Conservation (phyloP, 2,329 filamentous ascomycete genomes). For the Calonectria crousiana region DNA sequence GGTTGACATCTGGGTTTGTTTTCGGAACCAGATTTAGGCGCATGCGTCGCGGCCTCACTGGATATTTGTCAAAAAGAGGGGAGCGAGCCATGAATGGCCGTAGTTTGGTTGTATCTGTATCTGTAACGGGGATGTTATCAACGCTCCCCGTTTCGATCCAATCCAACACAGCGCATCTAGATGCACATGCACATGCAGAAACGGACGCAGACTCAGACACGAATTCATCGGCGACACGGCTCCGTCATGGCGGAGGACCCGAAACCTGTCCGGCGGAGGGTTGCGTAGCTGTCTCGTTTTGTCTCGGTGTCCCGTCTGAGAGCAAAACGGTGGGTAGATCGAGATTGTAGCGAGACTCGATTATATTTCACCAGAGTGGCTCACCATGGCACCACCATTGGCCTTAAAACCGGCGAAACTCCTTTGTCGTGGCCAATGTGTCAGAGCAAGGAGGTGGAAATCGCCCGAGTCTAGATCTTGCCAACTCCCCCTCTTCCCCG, state of each 20-base stretch:
- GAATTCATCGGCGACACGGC: not conserved
- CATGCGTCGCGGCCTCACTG: not conserved
- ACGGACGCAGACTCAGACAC: not conserved
- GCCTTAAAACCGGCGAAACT: not conserved
- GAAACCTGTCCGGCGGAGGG: not conserved
- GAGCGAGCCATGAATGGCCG: not conserved
- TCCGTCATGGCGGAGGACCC: not conserved
- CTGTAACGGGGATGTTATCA: not conserved
- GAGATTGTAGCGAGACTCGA: not conserved
- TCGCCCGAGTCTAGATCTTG: not conserved
- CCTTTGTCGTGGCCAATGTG: not conserved
- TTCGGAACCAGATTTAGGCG: slow-evolving; percentile 5
- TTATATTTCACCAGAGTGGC: not conserved
- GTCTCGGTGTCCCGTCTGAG: not conserved
- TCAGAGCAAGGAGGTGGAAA: not conserved
- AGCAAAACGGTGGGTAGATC: not conserved
- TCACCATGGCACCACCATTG: not conserved
- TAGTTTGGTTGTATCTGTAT: not conserved
- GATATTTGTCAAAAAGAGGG: not conserved
- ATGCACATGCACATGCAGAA: not conserved
- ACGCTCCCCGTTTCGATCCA: not conserved
- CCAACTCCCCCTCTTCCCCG: slow-evolving; percentile 11
- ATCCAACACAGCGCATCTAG: not conserved
- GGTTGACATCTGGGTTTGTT: not conserved
- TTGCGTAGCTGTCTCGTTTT: not conserved